phyloP scores from a whole-genome alignment of 495 filamentous ascomycete genomes.

The Aspergillus funiculosus region DNA sequence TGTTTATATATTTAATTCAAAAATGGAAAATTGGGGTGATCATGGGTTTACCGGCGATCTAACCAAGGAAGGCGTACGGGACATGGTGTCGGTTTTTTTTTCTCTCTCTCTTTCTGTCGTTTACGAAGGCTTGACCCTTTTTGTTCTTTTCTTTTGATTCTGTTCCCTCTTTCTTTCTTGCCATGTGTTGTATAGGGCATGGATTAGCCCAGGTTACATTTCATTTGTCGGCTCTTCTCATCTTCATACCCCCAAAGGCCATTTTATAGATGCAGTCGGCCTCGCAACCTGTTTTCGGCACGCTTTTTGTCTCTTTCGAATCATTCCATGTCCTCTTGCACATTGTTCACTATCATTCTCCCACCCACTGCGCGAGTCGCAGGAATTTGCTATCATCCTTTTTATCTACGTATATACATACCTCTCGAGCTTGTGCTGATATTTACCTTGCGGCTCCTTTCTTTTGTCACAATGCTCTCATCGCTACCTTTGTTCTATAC shows the following conservation, averaged over 20 bases:
- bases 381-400: slow-evolving; percentile 26
- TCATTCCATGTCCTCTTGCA: slow-evolving; percentile 24
- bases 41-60: slow-evolving; percentile 26
- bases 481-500: slow-evolving; percentile 13
- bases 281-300: slow-evolving; percentile 34
- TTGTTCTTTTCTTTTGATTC: slow-evolving; percentile 16
- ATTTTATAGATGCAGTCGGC: slow-evolving; percentile 40
- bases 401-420: slow-evolving; percentile 23
- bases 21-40: slow-evolving; percentile 27
- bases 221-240: slow-evolving; percentile 23
- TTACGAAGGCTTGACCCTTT: slow-evolving; percentile 21
- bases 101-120: slow-evolving; percentile 12
- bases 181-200: slow-evolving; percentile 18
- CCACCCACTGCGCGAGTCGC: slow-evolving; percentile 39
- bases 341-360: slow-evolving; percentile 25
- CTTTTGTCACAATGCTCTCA: slow-evolving; percentile 27
- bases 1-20: slow-evolving; percentile 19
- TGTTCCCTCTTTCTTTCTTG: slow-evolving; percentile 19
- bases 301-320: slow-evolving; percentile 24
- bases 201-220: slow-evolving; percentile 20
- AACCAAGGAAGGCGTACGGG: slow-evolving; percentile 35
- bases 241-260: slow-evolving; percentile 43
- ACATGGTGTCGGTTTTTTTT: slow-evolving; percentile 29
- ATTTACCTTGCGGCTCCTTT: slow-evolving; percentile 22
- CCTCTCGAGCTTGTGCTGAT: slow-evolving; percentile 11